Base-by-base conservation (phyloP, 1,284 basidiomycete genomes). In the Calocybe gambosa region DNA sequence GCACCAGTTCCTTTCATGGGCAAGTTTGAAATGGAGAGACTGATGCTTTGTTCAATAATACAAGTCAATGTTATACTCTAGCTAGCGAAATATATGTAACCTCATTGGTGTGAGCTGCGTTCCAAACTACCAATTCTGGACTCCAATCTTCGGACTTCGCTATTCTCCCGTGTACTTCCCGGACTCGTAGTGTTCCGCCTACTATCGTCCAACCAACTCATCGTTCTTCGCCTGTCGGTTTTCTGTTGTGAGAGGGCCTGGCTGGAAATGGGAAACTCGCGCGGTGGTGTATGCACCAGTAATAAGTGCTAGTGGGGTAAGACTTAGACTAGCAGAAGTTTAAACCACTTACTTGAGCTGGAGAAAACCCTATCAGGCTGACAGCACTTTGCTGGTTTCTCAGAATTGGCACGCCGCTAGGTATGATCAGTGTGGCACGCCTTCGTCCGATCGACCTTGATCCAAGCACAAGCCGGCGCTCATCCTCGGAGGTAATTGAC, bases 361-460 rank as follows among this genome's bases (percentile, higher is more conserved):
- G 81, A 19, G 85, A 86, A 47, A 88, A 70, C 7, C 80, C 81
- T 54, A 86, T 73, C 50, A 86, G 62, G 57, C 76, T 75, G 41
- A 85, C 58, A 40, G 73, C 61, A 62, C 79, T 85, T 46, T 66
- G 73, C 55, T 73, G 75, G 50, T 69, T 65, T 52, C 75, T 66
- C 46, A 82, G 55, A 26, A 64, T 62, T 28, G 77, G 73, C 25
- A 68, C 60, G 46, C 68, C 68, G 38, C 64, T 71, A 9, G 75
- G 70, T 34, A 75, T 60, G 26, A 77, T 59, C 39, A 77, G 64
- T 15, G 71, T 69, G 31, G 71, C 63, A 34, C 69, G 66, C 47
- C 55, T 57, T 51, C 71, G 66, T 42, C 71, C 54, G 29, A 64
- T 52, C 29, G 47, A 43, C 13, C 28, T 52, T 34, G 31, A 16